A percentile compares a stretch with the other conserved stretches of the same genome.
These are phyloP conservation scores for Adenanthera pavonina DNA, from an alignment of 306 rosid species.

Conservation along the genomic window DNA sequence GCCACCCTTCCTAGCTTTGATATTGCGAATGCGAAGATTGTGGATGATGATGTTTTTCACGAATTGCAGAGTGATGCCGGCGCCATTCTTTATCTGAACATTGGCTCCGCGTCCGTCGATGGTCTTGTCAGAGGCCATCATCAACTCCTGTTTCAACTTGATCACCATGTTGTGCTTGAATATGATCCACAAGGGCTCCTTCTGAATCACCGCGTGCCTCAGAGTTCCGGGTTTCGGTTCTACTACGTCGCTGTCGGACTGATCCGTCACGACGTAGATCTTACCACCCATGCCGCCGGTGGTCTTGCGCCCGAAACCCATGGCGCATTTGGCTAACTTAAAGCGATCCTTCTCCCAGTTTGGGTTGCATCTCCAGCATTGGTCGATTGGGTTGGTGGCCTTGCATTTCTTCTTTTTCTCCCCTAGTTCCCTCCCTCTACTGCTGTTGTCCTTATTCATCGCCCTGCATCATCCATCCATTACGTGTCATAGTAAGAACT, in stretches of 20 bases:
- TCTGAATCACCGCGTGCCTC: slow-evolving; percentile 52
- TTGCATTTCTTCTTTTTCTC: slow-evolving; percentile 31
- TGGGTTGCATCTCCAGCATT: slow-evolving; percentile 68
- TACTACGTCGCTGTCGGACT: slow-evolving; percentile 43
- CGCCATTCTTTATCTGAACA: slow-evolving; percentile 59
- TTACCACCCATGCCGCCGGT: slow-evolving; percentile 54
- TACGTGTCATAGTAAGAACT: background rate
- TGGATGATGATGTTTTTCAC: slow-evolving; percentile 62
- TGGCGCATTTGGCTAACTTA: slow-evolving; percentile 51
- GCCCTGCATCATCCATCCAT: slow-evolving; percentile 37
- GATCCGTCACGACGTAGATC: slow-evolving; percentile 54
- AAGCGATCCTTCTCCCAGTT: slow-evolving; percentile 59
- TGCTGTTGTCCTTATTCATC: slow-evolving; percentile 29
- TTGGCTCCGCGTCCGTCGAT: slow-evolving; percentile 74
- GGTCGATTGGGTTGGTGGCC: slow-evolving; percentile 74
- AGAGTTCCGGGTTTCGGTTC: slow-evolving; percentile 67
- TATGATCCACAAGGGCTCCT: slow-evolving; percentile 66
- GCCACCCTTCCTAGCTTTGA: slow-evolving; percentile 41
- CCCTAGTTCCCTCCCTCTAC: slow-evolving; percentile 51
- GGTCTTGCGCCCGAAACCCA: slow-evolving; percentile 62
- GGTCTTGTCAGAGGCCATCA: slow-evolving; percentile 63
- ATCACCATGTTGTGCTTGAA: slow-evolving; percentile 59
- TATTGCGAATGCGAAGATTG: slow-evolving; percentile 47
- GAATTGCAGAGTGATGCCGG: slow-evolving; percentile 57
- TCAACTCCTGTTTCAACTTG: slow-evolving; percentile 47